phyloP scores from a whole-genome alignment of 2,329 filamentous ascomycete species.

The Fusarium hostae region DNA sequence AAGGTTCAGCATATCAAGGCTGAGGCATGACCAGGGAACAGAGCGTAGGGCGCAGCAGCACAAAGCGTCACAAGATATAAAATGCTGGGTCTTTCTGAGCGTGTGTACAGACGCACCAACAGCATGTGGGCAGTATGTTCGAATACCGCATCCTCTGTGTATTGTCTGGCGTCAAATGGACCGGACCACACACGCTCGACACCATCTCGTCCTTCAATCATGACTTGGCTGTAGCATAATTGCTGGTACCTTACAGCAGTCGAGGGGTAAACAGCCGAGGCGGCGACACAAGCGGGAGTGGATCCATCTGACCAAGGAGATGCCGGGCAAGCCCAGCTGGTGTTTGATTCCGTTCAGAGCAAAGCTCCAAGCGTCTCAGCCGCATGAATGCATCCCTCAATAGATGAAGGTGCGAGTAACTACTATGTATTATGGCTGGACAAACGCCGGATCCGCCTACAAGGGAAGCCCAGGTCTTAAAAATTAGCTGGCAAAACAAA shows the following conservation, averaged over 20 bases:
- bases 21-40: slow-evolving; percentile 1
- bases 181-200: neutral
- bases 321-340: slow-evolving; percentile 25
- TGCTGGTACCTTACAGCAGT: slow-evolving; percentile 38
- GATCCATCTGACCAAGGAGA: slow-evolving; percentile 27
- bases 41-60: slow-evolving; percentile 4
- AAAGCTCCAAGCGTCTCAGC: slow-evolving; percentile 5
- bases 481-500: neutral
- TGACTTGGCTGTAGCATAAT: slow-evolving; percentile 21
- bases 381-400: neutral
- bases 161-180: neutral
- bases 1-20: slow-evolving; percentile 31
- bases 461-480: neutral
- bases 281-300: slow-evolving; percentile 26
- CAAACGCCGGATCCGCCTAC: slow-evolving; percentile 20
- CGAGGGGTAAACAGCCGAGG: slow-evolving; percentile 32
- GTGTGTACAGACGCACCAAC: neutral
- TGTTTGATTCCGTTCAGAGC: neutral
- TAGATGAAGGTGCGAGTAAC: neutral
- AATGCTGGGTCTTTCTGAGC: neutral
- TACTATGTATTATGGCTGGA: slow-evolving; percentile 6
- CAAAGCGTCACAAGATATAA: neutral
- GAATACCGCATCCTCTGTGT: neutral
- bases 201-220: slow-evolving; percentile 8
- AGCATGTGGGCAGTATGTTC: neutral